Evolutionary conservation across 1,284 basidiomycete species (phyloP), one percentile per base, ranked within the genome.

Genomic region (Apiotrichum montevideense): DNA sequence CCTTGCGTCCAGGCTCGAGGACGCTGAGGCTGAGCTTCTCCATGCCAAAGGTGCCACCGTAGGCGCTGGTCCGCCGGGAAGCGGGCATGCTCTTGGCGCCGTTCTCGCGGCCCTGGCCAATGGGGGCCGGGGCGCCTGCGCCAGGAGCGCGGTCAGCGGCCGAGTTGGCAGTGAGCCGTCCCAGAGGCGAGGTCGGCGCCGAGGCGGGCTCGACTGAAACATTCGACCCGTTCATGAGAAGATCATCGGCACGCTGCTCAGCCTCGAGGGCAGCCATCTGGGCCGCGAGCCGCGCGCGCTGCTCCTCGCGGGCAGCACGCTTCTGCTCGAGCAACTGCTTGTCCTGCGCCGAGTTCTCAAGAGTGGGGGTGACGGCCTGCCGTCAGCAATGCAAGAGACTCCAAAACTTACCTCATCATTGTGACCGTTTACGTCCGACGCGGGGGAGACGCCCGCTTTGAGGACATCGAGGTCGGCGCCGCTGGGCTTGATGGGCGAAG

Each of bases 181-280:
- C 60, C n/a, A 62, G 54, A 1, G 73, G 70, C 29, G 69, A 70
- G 10, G 72, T 71, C 14, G 72, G 70, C 5, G 72, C 71, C 1
- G 72, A 73, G 29, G 69, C 65, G 14, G 67, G 58, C 54, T 66
- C 67, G 21, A 21, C 21, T 21, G 21, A 21, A 47, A 52, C 63
- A 15, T 62, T 41, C 33, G 21, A 55, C 29, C 63, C 57, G 47
- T 64, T 83, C 64, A 91, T 83, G 42, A 90, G 64, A 43, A 66
- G 65, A 63, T 80, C 80, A 71, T 90, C 78, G 21, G 78, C 87
- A 15, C 86, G 85, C 76, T 96, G 92, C 73, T 92, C 87, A 66
- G 90, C 88, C 77, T 96, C 93, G 59, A 96, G 82, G 63, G 83
- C 85, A 54, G 86, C 85, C 87, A 95, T 94, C 77, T 95, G 90